Conservation (phyloP, 2,329 filamentous ascomycete species). For the Sordariomycetes sp. region DNA sequence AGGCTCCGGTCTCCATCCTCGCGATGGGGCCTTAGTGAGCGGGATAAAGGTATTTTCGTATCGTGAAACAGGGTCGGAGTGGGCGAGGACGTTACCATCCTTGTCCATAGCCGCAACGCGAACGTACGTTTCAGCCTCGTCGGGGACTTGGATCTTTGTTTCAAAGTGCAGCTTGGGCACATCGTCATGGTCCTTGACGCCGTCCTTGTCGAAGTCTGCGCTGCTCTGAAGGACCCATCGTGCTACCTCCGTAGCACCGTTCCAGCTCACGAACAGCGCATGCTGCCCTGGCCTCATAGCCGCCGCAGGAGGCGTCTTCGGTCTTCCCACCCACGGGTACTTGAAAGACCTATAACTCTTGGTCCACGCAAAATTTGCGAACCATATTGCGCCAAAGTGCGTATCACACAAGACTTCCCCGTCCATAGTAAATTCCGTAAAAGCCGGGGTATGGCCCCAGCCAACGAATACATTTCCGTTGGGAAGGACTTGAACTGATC, state of each 20-base stretch:
- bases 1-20: constrained; percentile 1
- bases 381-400: constrained; percentile 29
- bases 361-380: constrained; percentile 21
- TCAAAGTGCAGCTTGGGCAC: constrained; percentile 6
- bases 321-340: constrained; percentile 40
- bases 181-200: constrained; percentile 18
- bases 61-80: neutral
- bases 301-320: constrained; percentile 16
- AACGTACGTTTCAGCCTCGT: constrained; percentile 26
- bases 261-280: constrained; percentile 41
- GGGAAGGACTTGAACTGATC: constrained; percentile 42
- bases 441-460: constrained; percentile 42
- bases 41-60: neutral
- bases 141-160: constrained; percentile 6
- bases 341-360: constrained; percentile 47
- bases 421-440: constrained; percentile 36
- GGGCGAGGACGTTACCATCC: neutral
- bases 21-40: neutral
- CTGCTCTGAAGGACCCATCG: constrained; percentile 27
- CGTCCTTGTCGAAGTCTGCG: neutral
- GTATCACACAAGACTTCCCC: constrained; percentile 43
- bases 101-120: constrained; percentile 2
- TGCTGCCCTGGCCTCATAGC: constrained; percentile 12
- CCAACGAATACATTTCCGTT: constrained; percentile 40
- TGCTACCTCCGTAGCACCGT: constrained; percentile 37